Percentiles rank a stretch among this genome's conserved stretches.
phyloP scores from a whole-genome alignment of 139 green algal genomes.

The Closterium sp. region DNA sequence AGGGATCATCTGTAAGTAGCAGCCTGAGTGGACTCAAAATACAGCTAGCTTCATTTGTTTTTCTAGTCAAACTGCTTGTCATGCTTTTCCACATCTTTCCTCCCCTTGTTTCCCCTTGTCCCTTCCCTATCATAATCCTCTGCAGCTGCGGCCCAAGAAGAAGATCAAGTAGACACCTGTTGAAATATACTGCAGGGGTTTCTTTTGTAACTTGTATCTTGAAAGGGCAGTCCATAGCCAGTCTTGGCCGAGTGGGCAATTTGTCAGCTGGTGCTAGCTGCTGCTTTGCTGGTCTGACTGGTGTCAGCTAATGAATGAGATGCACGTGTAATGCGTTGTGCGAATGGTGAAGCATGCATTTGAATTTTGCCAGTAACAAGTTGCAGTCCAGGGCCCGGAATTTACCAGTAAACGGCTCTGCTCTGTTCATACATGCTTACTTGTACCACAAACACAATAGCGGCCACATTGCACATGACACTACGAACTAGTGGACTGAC shows the following conservation, averaged over 20 bases:
- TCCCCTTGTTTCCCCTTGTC: neutral
- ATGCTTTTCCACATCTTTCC: neutral
- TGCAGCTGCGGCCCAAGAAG: constrained; percentile 41
- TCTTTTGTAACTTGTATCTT: neutral
- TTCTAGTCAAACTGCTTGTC: too few relatives aligned
- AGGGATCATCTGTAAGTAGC: too few relatives aligned
- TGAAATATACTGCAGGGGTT: neutral
- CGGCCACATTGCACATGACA: too few relatives aligned
- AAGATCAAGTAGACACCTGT: constrained; percentile 38
- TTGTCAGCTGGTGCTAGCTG: neutral
- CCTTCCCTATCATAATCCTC: neutral
- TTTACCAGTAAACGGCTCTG: too few relatives aligned
- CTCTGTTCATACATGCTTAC: too few relatives aligned
- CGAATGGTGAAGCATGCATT: neutral
- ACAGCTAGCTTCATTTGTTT: too few relatives aligned
- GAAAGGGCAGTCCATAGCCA: neutral
- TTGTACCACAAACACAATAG: too few relatives aligned
- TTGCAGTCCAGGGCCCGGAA: too few relatives aligned
- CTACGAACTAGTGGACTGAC: too few relatives aligned
- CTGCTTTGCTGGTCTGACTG: neutral
- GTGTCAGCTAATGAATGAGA: neutral
- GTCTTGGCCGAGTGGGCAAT: neutral
- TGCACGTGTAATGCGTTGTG: neutral
- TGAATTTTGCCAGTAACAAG: too few relatives aligned
- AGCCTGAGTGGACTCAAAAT: too few relatives aligned